Conservation (phyloP, 306 rosid genomes). For the Cicer bijugum region DNA sequence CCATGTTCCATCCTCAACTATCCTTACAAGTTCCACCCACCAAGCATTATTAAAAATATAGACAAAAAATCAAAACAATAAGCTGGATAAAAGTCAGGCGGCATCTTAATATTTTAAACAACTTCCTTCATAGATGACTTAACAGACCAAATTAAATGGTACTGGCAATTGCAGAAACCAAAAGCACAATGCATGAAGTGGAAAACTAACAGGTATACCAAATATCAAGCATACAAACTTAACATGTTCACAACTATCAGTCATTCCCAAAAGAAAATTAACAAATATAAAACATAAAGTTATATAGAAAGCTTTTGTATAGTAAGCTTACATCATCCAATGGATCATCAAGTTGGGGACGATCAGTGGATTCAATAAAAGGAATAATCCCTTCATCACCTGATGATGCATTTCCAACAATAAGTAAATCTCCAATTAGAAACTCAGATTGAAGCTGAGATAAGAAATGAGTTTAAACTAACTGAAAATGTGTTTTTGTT, state of each 20-base stretch:
- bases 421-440: slow-evolving; percentile 45
- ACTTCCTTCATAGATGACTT: slow-evolving; percentile 18
- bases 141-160: not conserved
- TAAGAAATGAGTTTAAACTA: slow-evolving; percentile 44
- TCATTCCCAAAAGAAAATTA: slow-evolving; percentile 16
- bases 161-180: slow-evolving; percentile 19
- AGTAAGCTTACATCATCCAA: slow-evolving; percentile 56
- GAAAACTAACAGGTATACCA: not conserved
- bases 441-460: slow-evolving; percentile 46
- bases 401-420: slow-evolving; percentile 48
- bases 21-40: not conserved
- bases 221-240: slow-evolving; percentile 9
- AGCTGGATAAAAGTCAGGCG: slow-evolving; percentile 4
- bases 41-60: not conserved
- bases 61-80: slow-evolving; percentile 6
- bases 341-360: slow-evolving; percentile 34
- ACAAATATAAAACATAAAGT: not conserved
- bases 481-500: slow-evolving; percentile 38
- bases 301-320: not conserved
- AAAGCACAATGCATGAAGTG: slow-evolving; percentile 24
- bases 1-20: too few relatives aligned
- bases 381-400: slow-evolving; percentile 46
- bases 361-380: slow-evolving; percentile 39
- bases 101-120: slow-evolving; percentile 24
- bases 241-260: slow-evolving; percentile 14